A percentile compares a stretch with the other conserved stretches of the same genome.
Evolutionary conservation across 2,329 filamentous ascomycete genomes (phyloP).

Genomic region (Penicillium digitatum): DNA sequence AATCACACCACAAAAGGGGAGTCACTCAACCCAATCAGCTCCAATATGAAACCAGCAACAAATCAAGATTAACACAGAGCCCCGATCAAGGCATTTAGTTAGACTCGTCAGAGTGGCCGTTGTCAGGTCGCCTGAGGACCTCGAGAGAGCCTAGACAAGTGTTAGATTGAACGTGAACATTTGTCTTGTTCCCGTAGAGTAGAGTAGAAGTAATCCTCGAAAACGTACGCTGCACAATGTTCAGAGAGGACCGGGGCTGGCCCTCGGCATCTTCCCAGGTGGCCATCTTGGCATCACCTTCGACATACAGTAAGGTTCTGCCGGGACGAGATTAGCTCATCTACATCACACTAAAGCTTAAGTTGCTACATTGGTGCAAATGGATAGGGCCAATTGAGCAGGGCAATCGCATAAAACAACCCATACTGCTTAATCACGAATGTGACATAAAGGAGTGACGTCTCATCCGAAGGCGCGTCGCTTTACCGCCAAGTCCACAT

Average conservation of each 20-base stretch:
- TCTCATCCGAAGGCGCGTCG: background rate
- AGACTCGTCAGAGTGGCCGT: slow-evolving; percentile 4
- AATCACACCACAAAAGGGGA: slow-evolving; percentile 16
- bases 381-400: background rate
- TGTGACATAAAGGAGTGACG: background rate
- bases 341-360: background rate
- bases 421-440: background rate
- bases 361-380: background rate
- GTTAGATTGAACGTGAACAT: background rate
- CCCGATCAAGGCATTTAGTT: slow-evolving; percentile 7
- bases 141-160: slow-evolving; percentile 29
- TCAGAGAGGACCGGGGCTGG: slow-evolving; percentile 59
- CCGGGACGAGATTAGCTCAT: background rate
- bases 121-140: slow-evolving; percentile 33
- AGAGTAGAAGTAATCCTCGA: background rate
- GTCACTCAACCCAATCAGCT: background rate
- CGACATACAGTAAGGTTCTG: slow-evolving; percentile 75
- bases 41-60: background rate
- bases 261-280: slow-evolving; percentile 67
- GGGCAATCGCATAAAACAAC: background rate
- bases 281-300: slow-evolving; percentile 72
- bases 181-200: background rate
- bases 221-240: slow-evolving; percentile 68
- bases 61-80: background rate
- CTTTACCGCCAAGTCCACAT: background rate